Conservation (phyloP, 768 basidiomycete genomes). For the Albatrellus ellisii region DNA sequence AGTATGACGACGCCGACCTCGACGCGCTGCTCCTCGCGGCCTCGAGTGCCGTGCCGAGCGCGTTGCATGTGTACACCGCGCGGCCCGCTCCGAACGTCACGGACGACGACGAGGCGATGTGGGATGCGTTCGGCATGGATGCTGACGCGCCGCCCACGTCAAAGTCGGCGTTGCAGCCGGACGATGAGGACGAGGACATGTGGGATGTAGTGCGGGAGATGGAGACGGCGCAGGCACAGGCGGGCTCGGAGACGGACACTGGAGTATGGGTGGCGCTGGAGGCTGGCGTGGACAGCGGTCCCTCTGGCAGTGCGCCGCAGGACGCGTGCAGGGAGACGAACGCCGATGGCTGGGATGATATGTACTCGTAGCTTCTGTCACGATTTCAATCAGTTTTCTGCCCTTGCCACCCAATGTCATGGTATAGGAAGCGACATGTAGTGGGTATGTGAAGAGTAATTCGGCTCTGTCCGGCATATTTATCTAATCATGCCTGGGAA, state of each 20-base stretch:
- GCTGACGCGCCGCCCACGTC: slow-evolving; percentile 2
- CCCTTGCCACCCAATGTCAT: too few species aligned
- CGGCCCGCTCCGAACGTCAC: slow-evolving; percentile 15
- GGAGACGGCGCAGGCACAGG: slow-evolving; percentile 20
- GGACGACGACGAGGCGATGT: slow-evolving; percentile 27
- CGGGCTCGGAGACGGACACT: not conserved
- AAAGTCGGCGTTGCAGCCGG: slow-evolving; percentile 3
- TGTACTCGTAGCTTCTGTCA: too few species aligned
- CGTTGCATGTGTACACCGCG: too few species aligned
- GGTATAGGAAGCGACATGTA: too few species aligned
- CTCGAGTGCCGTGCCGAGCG: too few species aligned
- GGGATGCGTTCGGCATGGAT: slow-evolving; percentile 22
- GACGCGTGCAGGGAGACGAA: slow-evolving; percentile 18
- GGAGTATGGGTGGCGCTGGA: not conserved
- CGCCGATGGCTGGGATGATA: slow-evolving; percentile 50
- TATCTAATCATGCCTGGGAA: too few species aligned
- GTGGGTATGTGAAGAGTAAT: too few species aligned
- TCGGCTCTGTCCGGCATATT: too few species aligned
- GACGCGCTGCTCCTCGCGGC: slow-evolving; percentile 13
- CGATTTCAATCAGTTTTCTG: too few species aligned
- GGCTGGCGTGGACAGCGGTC: not conserved
- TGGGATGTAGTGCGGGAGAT: slow-evolving; percentile 57
- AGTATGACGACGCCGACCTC: slow-evolving; percentile 6
- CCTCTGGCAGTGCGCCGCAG: not conserved
- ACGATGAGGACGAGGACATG: slow-evolving; percentile 49